Evolutionary conservation across 768 basidiomycete species (phyloP), one percentile per base, ranked within the genome.

Genomic region (Phylloporus scabripes): DNA sequence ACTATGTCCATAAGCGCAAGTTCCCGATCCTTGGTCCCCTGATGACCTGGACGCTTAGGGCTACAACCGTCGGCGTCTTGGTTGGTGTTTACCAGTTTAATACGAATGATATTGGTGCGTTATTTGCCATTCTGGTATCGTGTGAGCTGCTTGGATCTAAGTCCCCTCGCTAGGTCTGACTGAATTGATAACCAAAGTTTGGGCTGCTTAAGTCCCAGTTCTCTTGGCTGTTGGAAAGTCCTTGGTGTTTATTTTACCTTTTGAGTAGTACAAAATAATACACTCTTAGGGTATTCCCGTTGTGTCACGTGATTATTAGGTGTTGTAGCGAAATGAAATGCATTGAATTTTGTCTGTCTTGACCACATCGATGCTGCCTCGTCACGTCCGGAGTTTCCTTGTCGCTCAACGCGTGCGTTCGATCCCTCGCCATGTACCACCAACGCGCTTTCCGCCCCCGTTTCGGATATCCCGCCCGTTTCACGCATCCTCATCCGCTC

Each of bases 51-150:
- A 66, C 74, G 7, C 74, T 97, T 48, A 78, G 92, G 41, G 68
- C 79, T 6, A 72, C 82, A 5, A 97, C 96, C 24, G 80, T 84
- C 33, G 91, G 83, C 18, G 82, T 87, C 5, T 76, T 93, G 45
- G 82, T 92, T 39, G 95, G 96, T 14, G 79, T 97, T 6, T 99
- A 96, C 73, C 87, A 96, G 68, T 97, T 98, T 76, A 97, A 98
- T 74, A 97, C 96, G 37, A 92, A 95, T 64, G 95, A 98, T 65
- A 83, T 99, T 54, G 94, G 96, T 96, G 58, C 57, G 88, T 76
- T 29, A 21, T 21, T 38, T 38, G 9, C 7, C n/a, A 32, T 45
- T 33, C 40, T 52, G 11, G 46, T 9, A 52, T 50, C 34, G 36
- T 26, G 26, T 40, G 9, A 45, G 20, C 7, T 40, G 17, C 5